Conservation (phyloP, 2,329 filamentous ascomycete species). For the Xylariaceae sp. region DNA sequence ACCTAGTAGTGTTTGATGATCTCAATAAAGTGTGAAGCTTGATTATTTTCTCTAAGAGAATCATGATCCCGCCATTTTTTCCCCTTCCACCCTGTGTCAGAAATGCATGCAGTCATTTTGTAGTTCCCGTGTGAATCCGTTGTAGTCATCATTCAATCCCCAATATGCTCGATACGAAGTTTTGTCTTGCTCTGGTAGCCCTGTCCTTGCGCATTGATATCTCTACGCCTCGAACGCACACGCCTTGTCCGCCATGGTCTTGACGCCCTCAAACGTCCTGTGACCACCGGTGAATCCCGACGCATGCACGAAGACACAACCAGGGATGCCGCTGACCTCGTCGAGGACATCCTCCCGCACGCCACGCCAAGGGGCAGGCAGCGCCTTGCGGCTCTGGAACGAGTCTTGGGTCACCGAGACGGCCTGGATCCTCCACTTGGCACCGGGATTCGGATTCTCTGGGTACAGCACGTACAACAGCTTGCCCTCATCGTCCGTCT, state of each 20-base stretch:
- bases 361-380: slow-evolving; percentile 89
- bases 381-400: slow-evolving; percentile 84
- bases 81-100: neutral
- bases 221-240: slow-evolving; percentile 39
- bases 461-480: slow-evolving; percentile 89
- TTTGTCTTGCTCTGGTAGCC: neutral
- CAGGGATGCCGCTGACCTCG: slow-evolving; percentile 58
- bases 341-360: slow-evolving; percentile 82
- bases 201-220: neutral
- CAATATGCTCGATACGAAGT: neutral
- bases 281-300: slow-evolving; percentile 96
- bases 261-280: slow-evolving; percentile 80
- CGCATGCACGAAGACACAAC: slow-evolving; percentile 89
- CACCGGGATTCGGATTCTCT: slow-evolving; percentile 66
- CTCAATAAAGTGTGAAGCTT: neutral
- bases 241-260: slow-evolving; percentile 78
- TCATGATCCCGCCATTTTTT: neutral
- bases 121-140: neutral
- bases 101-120: neutral
- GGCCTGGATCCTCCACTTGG: slow-evolving; percentile 90
- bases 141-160: neutral
- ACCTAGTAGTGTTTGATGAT: neutral
- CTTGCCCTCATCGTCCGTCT: slow-evolving; percentile 42
- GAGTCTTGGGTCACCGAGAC: slow-evolving; percentile 81
- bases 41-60: neutral